Evolutionary conservation across 139 green algal species (phyloP), one percentile per base, ranked within the genome.

Genomic region (Asterochloris sp.): DNA sequence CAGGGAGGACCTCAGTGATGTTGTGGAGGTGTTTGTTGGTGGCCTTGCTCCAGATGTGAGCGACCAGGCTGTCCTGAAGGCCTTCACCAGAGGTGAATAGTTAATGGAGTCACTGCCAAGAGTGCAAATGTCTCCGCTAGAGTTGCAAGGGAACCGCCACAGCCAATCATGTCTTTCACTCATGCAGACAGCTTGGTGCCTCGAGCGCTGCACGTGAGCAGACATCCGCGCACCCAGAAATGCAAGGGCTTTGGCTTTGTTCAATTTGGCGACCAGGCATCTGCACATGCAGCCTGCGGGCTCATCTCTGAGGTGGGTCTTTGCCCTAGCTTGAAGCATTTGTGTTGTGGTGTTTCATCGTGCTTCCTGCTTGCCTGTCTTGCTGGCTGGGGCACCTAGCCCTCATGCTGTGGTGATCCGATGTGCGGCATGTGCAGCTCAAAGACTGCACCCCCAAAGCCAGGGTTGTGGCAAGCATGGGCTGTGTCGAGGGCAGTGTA

Each of bases 181-280:
- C 38, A 54, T 54, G 38, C 38, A 54, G 38, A 54, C 38, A 54
- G 38, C 38, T 54, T 54, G 38, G 38, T 54, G 38, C 38, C 38
- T 54, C 38, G 38, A 68, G 76, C 60, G 0, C 14, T 80, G 54
- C 76, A 62, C 1, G 11, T 80, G 60, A 80, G 68, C n/a, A 61
- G 76, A 11, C 76, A 62, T 47, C 67, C 67, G 60, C 76, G 76
- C 10, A 80, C 76, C 23, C 60, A 62, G 38, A 62, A 80, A 26
- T 80, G 76, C 76, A 80, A 83, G 63, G 80, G 80, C 14, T 83
- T 83, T 60, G 80, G 69, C n/a, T 79, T 78, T 60, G 69, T 83
- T 15, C 47, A 69, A 9, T 83, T 73, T 64, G 26, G 69, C 11
- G 71, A 78, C 64, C 80, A 79, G 64, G 54, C 47, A 12, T 73